These are phyloP conservation scores for Pseudonitzschia pungens DNA, from an alignment of 108 stramenopile species.

Conservation along the genomic window DNA sequence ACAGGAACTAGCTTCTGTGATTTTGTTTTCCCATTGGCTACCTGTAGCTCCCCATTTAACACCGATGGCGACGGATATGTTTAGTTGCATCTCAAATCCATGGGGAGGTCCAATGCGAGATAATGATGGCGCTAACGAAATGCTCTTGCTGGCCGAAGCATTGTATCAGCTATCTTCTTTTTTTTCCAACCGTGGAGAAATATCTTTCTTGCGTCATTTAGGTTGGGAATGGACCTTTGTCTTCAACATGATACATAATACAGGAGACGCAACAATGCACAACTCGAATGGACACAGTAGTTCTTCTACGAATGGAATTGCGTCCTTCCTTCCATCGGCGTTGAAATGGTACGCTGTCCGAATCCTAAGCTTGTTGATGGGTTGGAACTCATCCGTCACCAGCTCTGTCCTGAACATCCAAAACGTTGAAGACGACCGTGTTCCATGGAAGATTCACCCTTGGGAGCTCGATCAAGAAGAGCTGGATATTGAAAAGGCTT, in stretches of 20 bases:
- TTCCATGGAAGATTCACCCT: slow-evolving; percentile 78
- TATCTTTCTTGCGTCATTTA: slow-evolving; percentile 37
- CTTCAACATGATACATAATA: slow-evolving; percentile 45
- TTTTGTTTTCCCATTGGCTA: slow-evolving; percentile 77
- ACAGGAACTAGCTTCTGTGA: slow-evolving; percentile 13
- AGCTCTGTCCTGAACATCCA: slow-evolving; percentile 39
- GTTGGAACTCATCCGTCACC: slow-evolving; percentile 51
- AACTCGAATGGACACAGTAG: background rate
- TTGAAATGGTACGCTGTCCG: slow-evolving; percentile 71
- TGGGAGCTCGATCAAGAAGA: slow-evolving; percentile 74
- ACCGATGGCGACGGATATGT: slow-evolving; percentile 64
- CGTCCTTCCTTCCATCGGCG: slow-evolving; percentile 14
- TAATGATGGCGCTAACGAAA: background rate
- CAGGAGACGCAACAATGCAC: slow-evolving; percentile 16
- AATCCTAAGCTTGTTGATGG: slow-evolving; percentile 53
- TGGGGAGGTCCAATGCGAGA: background rate
- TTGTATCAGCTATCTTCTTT: slow-evolving; percentile 35
- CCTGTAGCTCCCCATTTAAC: slow-evolving; percentile 78
- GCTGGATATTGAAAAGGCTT: slow-evolving; percentile 37
- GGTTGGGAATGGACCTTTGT: slow-evolving; percentile 79
- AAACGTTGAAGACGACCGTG: slow-evolving; percentile 48
- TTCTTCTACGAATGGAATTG: background rate
- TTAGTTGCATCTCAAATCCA: slow-evolving; percentile 33
- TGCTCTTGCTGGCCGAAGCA: slow-evolving; percentile 38
- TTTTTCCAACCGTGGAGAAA: slow-evolving; percentile 32